Percentiles rank a stretch among this genome's conserved stretches.
Conservation (phyloP, 2,329 filamentous ascomycete genomes). For the Talaromyces funiculosus region DNA sequence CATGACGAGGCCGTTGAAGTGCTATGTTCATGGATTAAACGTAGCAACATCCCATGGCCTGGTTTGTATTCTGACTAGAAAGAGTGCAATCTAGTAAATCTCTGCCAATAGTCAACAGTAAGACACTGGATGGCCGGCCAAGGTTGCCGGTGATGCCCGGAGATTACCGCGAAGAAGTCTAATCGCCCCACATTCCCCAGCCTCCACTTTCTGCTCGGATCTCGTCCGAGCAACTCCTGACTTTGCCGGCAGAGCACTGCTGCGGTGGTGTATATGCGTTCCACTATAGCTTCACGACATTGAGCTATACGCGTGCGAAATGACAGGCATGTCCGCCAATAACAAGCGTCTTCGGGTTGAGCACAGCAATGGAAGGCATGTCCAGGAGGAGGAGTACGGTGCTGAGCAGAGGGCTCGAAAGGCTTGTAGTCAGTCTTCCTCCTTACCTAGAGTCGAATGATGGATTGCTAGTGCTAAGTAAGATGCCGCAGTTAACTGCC, state of each 20-base stretch:
- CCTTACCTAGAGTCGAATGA: neutral
- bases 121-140: neutral
- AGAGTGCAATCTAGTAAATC: neutral
- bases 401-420: slow-evolving; percentile 13
- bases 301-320: neutral
- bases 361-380: neutral
- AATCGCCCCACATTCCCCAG: neutral
- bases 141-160: neutral
- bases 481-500: slow-evolving; percentile 10
- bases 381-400: slow-evolving; percentile 3
- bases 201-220: neutral
- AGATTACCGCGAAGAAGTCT: neutral
- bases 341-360: slow-evolving; percentile 5
- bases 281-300: neutral
- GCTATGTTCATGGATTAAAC: neutral
- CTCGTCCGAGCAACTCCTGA: neutral
- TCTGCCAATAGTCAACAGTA: neutral
- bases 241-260: neutral
- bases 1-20: slow-evolving; percentile 4
- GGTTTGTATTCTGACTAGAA: neutral
- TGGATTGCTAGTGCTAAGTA: neutral
- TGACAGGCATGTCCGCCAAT: slow-evolving; percentile 6
- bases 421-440: slow-evolving; percentile 11
- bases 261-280: neutral
- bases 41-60: neutral